Percentiles rank a stretch among this genome's conserved stretches.
Evolutionary conservation across 129 eudicot genomes (phyloP).

Genomic region (Chrysanthemum lavandulifolium): DNA sequence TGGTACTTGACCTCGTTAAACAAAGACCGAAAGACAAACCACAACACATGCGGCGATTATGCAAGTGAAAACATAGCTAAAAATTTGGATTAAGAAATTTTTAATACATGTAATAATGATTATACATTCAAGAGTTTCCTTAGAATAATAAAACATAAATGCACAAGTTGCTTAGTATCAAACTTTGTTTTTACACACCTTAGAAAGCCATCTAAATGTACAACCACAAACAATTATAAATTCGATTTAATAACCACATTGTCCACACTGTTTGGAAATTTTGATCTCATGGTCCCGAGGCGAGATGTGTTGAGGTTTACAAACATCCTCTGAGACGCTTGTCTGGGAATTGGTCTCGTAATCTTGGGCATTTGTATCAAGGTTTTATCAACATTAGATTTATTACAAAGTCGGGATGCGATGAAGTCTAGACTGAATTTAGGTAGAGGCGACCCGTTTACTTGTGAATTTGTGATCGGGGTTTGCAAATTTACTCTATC

Average conservation of each 20-base stretch:
- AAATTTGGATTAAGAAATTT: conserved; percentile 7
- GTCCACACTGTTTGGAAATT: background rate
- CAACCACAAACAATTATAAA: conserved; percentile 3
- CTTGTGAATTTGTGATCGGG: too few species aligned
- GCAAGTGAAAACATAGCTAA: background rate
- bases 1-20: too few species aligned
- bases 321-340: conserved; percentile 40
- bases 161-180: conserved; percentile 8
- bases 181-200: conserved; percentile 30
- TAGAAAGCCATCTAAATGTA: conserved; percentile 26
- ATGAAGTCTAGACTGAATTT: too few species aligned
- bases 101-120: conserved; percentile 10
- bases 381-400: conserved; percentile 3
- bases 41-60: too few species aligned
- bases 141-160: conserved; percentile 20
- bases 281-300: background rate
- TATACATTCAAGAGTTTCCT: conserved; percentile 26
- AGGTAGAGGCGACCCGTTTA: too few species aligned
- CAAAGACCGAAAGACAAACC: too few species aligned
- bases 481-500: too few species aligned
- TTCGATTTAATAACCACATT: conserved; percentile 1
- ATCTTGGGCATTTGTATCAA: conserved; percentile 46
- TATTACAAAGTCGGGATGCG: background rate
- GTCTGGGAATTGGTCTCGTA: conserved; percentile 73
- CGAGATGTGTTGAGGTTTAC: background rate